Evolutionary conservation across 352 stramenopile genomes (phyloP).

Genomic region (Globisporangium perplexum): DNA sequence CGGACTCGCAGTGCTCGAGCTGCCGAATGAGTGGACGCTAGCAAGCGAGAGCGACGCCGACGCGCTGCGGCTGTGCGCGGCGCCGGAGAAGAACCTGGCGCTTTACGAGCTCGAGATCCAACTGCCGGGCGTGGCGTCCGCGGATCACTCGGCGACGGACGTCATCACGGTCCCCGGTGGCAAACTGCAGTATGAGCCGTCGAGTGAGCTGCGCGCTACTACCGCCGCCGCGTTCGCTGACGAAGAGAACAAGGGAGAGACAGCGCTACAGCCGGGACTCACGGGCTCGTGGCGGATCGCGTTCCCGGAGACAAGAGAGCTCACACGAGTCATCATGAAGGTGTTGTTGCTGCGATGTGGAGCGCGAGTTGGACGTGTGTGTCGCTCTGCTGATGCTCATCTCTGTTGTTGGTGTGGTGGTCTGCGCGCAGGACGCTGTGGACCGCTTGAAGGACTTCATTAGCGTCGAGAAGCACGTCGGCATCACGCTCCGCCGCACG

Average conservation of each 20-base stretch:
- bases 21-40: slow-evolving; percentile 45
- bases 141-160: background rate
- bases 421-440: slow-evolving; percentile 19
- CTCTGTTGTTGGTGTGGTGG: slow-evolving; percentile 1
- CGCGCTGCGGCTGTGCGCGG: slow-evolving; percentile 27
- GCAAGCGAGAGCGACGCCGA: slow-evolving; percentile 41
- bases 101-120: slow-evolving; percentile 48
- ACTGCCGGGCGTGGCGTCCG: slow-evolving; percentile 14
- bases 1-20: slow-evolving; percentile 23
- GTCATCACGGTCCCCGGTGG: slow-evolving; percentile 27
- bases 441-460: slow-evolving; percentile 40
- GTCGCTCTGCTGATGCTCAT: background rate
- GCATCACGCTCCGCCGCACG: slow-evolving; percentile 25
- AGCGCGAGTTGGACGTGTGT: background rate
- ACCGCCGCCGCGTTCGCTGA: background rate
- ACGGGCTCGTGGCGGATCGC: slow-evolving; percentile 41
- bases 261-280: slow-evolving; percentile 2
- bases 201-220: background rate
- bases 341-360: slow-evolving; percentile 6
- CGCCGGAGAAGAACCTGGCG: slow-evolving; percentile 32
- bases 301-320: slow-evolving; percentile 21
- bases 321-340: slow-evolving; percentile 42
- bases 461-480: slow-evolving; percentile 36
- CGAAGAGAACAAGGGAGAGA: background rate
- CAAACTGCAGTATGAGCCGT: slow-evolving; percentile 37